These are phyloP conservation scores for Hemisphaericaspora xylanilytica DNA, from an alignment of 1,139 yeast genomes.

Conservation along the genomic window DNA sequence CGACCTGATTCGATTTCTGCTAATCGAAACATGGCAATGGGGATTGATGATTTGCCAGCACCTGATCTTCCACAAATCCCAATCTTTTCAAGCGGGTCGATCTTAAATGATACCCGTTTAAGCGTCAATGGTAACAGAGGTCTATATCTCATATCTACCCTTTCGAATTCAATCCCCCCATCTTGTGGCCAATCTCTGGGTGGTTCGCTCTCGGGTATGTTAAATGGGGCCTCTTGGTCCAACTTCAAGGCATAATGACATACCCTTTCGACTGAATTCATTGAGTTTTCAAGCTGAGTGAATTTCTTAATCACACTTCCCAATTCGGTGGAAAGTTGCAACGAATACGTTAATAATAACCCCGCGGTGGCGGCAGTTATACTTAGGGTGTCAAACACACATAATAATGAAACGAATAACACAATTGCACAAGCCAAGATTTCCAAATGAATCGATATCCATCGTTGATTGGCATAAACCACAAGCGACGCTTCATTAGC, in stretches of 20 bases:
- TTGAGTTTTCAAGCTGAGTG: conserved; percentile 73
- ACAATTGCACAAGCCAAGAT: conserved; percentile 45
- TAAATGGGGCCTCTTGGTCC: conserved; percentile 39
- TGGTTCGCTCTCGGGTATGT: conserved; percentile 53
- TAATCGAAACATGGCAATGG: conserved; percentile 60
- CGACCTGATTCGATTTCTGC: conserved; percentile 51
- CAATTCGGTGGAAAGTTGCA: conserved; percentile 46
- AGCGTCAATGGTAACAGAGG: conserved; percentile 71
- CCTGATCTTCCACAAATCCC: conserved; percentile 81
- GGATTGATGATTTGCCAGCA: conserved; percentile 70
- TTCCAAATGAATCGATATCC: conserved; percentile 68
- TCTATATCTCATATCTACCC: conserved; percentile 67
- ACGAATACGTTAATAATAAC: conserved; percentile 58
- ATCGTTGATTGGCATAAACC: conserved; percentile 67
- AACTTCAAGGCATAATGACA: conserved; percentile 56
- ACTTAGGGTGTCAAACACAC: conserved; percentile 59
- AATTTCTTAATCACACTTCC: conserved; percentile 47
- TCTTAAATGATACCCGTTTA: conserved; percentile 44
- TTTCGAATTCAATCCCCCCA: conserved; percentile 51
- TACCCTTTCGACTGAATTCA: conserved; percentile 80
- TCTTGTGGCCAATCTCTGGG: conserved; percentile 41
- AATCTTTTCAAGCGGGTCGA: conserved; percentile 59
- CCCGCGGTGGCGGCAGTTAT: conserved; percentile 63
- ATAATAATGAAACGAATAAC: conserved; percentile 51
- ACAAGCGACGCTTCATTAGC: conserved; percentile 71